A percentile compares a stretch with the other conserved stretches of the same genome.
phyloP scores from a whole-genome alignment of 2,329 filamentous ascomycete species.

The Colletotrichum plurivorum region DNA sequence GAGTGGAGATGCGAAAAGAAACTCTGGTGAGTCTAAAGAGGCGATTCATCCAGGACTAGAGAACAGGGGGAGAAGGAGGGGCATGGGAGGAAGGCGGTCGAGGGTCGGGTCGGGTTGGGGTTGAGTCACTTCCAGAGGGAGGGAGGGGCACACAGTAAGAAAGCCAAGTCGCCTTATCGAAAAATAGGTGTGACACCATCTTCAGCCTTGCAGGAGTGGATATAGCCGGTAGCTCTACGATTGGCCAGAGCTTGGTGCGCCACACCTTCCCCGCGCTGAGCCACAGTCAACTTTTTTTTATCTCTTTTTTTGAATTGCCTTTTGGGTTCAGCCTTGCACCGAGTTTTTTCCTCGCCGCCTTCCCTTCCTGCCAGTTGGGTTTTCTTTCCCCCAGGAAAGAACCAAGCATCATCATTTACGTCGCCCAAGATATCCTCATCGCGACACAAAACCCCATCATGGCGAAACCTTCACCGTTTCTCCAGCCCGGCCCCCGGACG shows the following conservation, averaged over 20 bases:
- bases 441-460: constrained; percentile 45
- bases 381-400: not conserved
- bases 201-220: constrained; percentile 33
- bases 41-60: constrained; percentile 50
- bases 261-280: constrained; percentile 35
- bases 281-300: constrained; percentile 15
- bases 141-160: constrained; percentile 19
- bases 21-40: constrained; percentile 45
- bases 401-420: not conserved
- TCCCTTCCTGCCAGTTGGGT: not conserved
- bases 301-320: not conserved
- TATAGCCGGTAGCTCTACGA: constrained; percentile 10
- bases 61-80: constrained; percentile 4
- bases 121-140: constrained; percentile 22
- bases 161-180: constrained; percentile 26
- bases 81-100: constrained; percentile 9
- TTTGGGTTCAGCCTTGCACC: constrained; percentile 19
- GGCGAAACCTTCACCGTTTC: constrained; percentile 78
- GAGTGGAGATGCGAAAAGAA: constrained; percentile 47
- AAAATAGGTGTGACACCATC: constrained; percentile 33
- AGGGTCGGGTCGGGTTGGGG: not conserved
- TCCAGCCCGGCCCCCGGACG: constrained; percentile 77
- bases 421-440: not conserved
- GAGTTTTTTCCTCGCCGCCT: constrained; percentile 17
- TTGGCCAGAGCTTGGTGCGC: accelerated